phyloP scores from a whole-genome alignment of 768 basidiomycete genomes.

The Amanita molliuscula region DNA sequence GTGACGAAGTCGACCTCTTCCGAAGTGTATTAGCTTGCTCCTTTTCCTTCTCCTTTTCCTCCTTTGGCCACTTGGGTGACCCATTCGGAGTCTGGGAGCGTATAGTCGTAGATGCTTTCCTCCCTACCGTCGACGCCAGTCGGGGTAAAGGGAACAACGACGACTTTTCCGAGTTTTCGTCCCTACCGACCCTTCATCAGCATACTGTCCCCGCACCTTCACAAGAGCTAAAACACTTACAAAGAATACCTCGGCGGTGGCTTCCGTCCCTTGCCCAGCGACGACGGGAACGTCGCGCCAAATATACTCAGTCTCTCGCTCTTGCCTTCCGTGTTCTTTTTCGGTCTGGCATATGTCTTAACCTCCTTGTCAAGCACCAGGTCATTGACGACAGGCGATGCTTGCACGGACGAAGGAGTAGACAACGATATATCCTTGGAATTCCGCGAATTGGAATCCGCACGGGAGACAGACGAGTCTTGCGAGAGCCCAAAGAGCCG shows the following conservation, averaged over 20 bases:
- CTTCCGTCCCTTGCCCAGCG: constrained; percentile 63
- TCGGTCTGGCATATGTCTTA: constrained; percentile 32
- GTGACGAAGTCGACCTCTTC: constrained; percentile 36
- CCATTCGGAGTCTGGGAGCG: constrained; percentile 25
- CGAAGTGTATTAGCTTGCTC: constrained; percentile 28
- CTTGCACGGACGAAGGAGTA: constrained; percentile 4
- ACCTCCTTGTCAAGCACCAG: constrained; percentile 21
- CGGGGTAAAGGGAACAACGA: constrained; percentile 39
- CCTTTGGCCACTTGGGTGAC: constrained; percentile 15
- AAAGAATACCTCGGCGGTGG: constrained; percentile 66
- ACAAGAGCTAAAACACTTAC: constrained; percentile 30
- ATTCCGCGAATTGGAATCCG: constrained; percentile 1
- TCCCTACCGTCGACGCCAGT: constrained; percentile 32
- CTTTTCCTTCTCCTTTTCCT: constrained; percentile 8
- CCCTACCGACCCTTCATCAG: constrained; percentile 13
- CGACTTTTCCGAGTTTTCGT: constrained; percentile 32
- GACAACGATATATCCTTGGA: constrained; percentile 9
- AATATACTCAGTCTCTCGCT: constrained; percentile 75
- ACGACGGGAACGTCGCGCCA: constrained; percentile 49
- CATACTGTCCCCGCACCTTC: not conserved
- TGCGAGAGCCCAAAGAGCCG: constrained; percentile 56
- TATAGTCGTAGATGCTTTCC: constrained; percentile 31
- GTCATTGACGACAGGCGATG: constrained; percentile 8
- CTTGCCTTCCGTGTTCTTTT: constrained; percentile 40
- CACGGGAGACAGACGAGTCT: constrained; percentile 23